Base-by-base conservation (phyloP, 306 rosid species). In the Delonix regia region DNA sequence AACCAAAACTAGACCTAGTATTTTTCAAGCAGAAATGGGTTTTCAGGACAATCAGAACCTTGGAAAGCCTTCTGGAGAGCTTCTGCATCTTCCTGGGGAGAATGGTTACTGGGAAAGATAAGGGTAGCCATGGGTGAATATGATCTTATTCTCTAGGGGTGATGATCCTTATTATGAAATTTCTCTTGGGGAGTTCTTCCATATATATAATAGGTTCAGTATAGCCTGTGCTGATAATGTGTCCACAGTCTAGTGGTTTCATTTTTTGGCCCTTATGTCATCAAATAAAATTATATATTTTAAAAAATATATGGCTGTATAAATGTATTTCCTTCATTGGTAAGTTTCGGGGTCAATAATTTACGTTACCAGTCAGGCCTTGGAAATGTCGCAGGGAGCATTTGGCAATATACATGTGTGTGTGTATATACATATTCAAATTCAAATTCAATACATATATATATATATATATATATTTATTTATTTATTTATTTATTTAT, bases 51-150 rank as follows among this genome's bases (percentile, higher is more conserved):
- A 70, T n/a, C 75, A 16, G 66, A 36, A 71, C 76, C 76, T 71
- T 71, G 7, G 2, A 53, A 0, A 34, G 64, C 13, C 33, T 71
- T 71, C 19, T 13, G 33, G 36, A 71, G 21, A 71, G 49, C 28
- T 21, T 71, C 76, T 19, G 76, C 76, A 52, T 71, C 76, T 34
- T 71, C 49, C 34, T 18, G 7, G 0, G 76, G 64, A 34, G 76
- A 71, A 52, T 53, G 49, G 28, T 34, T 71, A 27, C 2, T 6
- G 41, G 76, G 76, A 36, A 39, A 55, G 52, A 71, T 22, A n/a
- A 71, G 76, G 64, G 76, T 71, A 21, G 64, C 76, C 76, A 71
- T 71, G 47, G 49, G 34, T 34, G 71, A 66, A 18, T n/a, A 6
- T 10, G 4, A 28, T 70, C 49, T 39, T 39, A 39, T 1, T 39